phyloP scores from a whole-genome alignment of 2,329 filamentous ascomycete species.

The Botrytis hyacinthi region DNA sequence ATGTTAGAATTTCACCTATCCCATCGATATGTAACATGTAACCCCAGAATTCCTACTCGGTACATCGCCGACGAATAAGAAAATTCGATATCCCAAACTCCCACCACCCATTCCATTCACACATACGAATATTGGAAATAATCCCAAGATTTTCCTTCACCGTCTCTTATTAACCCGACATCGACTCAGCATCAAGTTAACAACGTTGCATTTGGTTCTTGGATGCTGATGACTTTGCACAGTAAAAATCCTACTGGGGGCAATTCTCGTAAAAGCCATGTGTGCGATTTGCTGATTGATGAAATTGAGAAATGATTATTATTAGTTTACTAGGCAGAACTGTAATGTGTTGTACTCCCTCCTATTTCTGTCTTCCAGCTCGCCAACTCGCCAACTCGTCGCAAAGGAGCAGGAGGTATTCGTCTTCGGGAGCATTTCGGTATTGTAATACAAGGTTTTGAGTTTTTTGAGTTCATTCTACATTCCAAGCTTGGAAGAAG shows the following conservation, averaged over 20 bases:
- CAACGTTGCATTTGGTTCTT: constrained; percentile 12
- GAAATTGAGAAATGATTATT: background rate
- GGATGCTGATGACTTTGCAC: background rate
- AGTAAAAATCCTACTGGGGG: background rate
- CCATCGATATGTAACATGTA: background rate
- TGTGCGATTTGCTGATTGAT: constrained; percentile 5
- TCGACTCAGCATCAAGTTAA: background rate
- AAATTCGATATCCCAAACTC: background rate
- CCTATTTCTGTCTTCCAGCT: background rate
- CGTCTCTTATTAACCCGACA: background rate
- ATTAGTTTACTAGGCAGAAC: background rate
- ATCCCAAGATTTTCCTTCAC: constrained; percentile 7
- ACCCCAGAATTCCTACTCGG: background rate
- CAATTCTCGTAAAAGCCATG: background rate
- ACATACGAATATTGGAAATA: background rate
- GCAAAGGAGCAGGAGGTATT: background rate
- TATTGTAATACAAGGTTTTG: background rate
- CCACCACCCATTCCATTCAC: background rate
- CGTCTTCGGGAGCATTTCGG: background rate
- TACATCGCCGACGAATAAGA: constrained; percentile 9
- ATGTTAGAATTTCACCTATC: background rate
- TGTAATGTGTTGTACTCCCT: background rate
- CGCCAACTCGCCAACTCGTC: background rate
- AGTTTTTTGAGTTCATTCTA: background rate
- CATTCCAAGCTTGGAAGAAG: background rate